phyloP scores from a whole-genome alignment of 768 basidiomycete genomes.

The Tremella yokohamensis region DNA sequence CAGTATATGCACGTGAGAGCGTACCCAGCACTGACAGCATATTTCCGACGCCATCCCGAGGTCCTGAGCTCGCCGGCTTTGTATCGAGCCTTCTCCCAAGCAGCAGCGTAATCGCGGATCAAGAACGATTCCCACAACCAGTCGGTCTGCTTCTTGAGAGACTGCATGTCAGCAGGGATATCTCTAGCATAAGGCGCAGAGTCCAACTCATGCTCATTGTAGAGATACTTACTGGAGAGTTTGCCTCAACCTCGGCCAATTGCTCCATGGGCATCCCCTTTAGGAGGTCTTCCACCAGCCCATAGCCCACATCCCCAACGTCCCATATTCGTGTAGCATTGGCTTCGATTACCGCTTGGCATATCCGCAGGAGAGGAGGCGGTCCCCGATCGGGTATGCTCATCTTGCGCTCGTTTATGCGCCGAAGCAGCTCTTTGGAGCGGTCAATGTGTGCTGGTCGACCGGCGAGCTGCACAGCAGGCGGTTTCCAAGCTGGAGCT shows the following conservation, averaged over 20 bases:
- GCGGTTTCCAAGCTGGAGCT: too few species aligned
- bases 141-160: slow-evolving; percentile 41
- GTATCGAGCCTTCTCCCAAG: slow-evolving; percentile 25
- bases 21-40: slow-evolving; percentile 24
- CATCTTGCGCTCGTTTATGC: too few species aligned
- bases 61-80: slow-evolving; percentile 31
- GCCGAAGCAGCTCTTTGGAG: too few species aligned
- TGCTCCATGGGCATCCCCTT: slow-evolving; percentile 35
- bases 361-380: too few species aligned
- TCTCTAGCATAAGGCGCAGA: not conserved
- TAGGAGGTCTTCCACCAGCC: slow-evolving; percentile 25
- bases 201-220: not conserved
- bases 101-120: slow-evolving; percentile 27
- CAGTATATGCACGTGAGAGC: not conserved
- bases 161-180: slow-evolving; percentile 13
- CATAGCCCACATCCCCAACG: slow-evolving; percentile 37
- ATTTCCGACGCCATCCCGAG: slow-evolving; percentile 41
- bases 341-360: slow-evolving; percentile 24
- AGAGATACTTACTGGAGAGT: slow-evolving; percentile 30
- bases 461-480: too few species aligned
- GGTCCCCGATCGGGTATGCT: too few species aligned
- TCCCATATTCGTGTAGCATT: slow-evolving; percentile 33
- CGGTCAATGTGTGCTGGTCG: too few species aligned
- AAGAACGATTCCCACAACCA: slow-evolving; percentile 41
- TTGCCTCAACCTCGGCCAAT: slow-evolving; percentile 26